These are phyloP conservation scores for Tephrocybe sp. DNA, from an alignment of 768 basidiomycete genomes.

Conservation along the genomic window DNA sequence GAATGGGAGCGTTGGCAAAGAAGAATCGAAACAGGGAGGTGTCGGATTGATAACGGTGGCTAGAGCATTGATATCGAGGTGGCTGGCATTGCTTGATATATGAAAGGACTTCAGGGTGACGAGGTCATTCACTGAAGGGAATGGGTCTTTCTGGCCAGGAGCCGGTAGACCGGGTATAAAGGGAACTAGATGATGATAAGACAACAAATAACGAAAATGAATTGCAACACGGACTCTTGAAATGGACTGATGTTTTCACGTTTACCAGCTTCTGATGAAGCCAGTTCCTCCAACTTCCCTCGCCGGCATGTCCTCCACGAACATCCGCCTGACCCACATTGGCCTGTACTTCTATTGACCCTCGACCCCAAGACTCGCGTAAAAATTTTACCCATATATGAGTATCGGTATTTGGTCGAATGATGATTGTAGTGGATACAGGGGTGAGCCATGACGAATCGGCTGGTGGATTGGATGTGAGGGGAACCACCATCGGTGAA, in stretches of 20 bases:
- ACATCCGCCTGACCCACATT: conserved; percentile 43
- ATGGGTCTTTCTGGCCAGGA: conserved; percentile 47
- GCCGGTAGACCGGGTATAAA: conserved; percentile 62
- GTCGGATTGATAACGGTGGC: conserved; percentile 61
- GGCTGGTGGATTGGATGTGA: conserved; percentile 49
- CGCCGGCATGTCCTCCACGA: conserved; percentile 45
- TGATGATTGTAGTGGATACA: conserved; percentile 46
- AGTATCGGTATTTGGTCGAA: conserved; percentile 53
- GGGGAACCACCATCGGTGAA: conserved; percentile 51
- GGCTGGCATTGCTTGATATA: conserved; percentile 28
- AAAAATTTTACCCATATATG: conserved; percentile 48
- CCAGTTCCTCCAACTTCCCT: conserved; percentile 47
- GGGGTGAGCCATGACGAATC: conserved; percentile 58
- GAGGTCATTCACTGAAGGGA: conserved; percentile 57
- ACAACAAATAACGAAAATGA: not conserved
- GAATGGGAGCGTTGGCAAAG: conserved; percentile 61
- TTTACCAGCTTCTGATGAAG: conserved; percentile 40
- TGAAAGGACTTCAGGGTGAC: conserved; percentile 59
- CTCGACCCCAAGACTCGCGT: conserved; percentile 56
- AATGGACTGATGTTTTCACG: conserved; percentile 41
- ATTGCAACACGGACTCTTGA: conserved; percentile 42
- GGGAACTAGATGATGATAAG: conserved; percentile 1
- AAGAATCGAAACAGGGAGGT: conserved; percentile 46
- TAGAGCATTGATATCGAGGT: conserved; percentile 44
- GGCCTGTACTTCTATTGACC: conserved; percentile 43